Evolutionary conservation across 306 rosid genomes (phyloP).

Genomic region (Glycine soja): DNA sequence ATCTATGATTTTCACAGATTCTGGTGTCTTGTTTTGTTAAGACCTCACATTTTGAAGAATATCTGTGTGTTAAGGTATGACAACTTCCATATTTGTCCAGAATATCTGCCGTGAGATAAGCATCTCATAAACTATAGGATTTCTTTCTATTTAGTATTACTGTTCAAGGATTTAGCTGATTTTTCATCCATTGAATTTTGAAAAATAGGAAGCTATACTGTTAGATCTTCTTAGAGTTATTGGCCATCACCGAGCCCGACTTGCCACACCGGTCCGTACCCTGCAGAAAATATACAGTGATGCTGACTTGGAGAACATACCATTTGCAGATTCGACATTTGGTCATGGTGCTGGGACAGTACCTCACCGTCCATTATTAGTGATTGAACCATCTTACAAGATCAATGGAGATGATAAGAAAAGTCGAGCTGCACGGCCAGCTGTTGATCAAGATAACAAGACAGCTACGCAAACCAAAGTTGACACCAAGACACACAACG

Average conservation of each 20-base stretch:
- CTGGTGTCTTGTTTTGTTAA: slow-evolving; percentile 92
- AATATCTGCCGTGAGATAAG: slow-evolving; percentile 17
- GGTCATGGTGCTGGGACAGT: slow-evolving; percentile 53
- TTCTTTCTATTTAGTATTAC: slow-evolving; percentile 23
- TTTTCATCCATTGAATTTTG: slow-evolving; percentile 43
- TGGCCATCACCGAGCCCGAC: slow-evolving; percentile 93
- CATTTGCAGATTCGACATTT: slow-evolving; percentile 71
- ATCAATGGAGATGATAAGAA: slow-evolving; percentile 75
- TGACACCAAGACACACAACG: slow-evolving; percentile 59
- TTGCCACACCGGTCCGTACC: slow-evolving; percentile 97
- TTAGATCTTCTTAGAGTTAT: slow-evolving; percentile 97
- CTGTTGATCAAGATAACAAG: slow-evolving; percentile 73
- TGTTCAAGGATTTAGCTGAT: slow-evolving; percentile 45
- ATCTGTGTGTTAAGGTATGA: slow-evolving; percentile 89
- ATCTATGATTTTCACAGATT: slow-evolving; percentile 61
- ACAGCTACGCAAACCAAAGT: slow-evolving; percentile 50
- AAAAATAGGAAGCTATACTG: slow-evolving; percentile 77
- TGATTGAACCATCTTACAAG: slow-evolving; percentile 78
- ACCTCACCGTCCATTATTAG: slow-evolving; percentile 69
- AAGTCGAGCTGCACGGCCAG: slow-evolving; percentile 55
- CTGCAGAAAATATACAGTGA: slow-evolving; percentile 76
- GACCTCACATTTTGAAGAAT: slow-evolving; percentile 93
- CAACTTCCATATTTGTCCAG: slow-evolving; percentile 21
- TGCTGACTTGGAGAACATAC: slow-evolving; percentile 73
- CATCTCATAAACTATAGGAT: background rate